Evolutionary conservation across 139 green algal species (phyloP), one percentile per base, ranked within the genome.

Genomic region (Marvania coccoides): DNA sequence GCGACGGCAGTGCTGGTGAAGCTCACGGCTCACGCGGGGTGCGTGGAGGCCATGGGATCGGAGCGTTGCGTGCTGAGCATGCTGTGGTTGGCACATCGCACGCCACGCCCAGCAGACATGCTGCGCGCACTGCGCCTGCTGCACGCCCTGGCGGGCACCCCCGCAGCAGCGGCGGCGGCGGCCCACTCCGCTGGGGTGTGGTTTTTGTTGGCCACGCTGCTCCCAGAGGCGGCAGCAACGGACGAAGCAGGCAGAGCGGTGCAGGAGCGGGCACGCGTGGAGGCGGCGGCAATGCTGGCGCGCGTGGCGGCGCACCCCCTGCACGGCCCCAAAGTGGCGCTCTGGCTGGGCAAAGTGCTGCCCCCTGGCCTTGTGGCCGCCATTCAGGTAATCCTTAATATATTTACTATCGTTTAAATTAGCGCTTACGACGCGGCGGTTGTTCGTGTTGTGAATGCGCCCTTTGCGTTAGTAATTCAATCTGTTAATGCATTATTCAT

Each of bases 351-450:
- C 69, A 74, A 71, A 47, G 64, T 97, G 54, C 76, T 97, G 61
- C 90, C 90, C 9, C 76, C 79, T 1, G 91, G 89, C 14, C 61
- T 97, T 5, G 74, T 95, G 23, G 75, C 85, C 6, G 61, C 72
- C 4, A 69, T 96, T 8, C 64, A 63, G 46, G 88, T 90, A 47
- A n/a, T n/a, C n/a, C n/a, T n/a, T n/a, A n/a, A n/a, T n/a, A n/a
- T n/a, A n/a, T n/a, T n/a, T n/a, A n/a, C n/a, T n/a, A n/a, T n/a
- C n/a, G n/a, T n/a, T n/a, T n/a, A n/a, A n/a, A n/a, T n/a, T n/a
- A n/a, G n/a, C n/a, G n/a, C n/a, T n/a, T n/a, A n/a, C n/a, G n/a
- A n/a, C n/a, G n/a, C n/a, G n/a, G n/a, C n/a, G n/a, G n/a, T n/a
- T n/a, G n/a, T n/a, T n/a, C n/a, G n/a, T n/a, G n/a, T n/a, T n/a